A percentile compares a stretch with the other conserved stretches of the same genome.
Evolutionary conservation across 1,284 basidiomycete species (phyloP).

Genomic region (Ceratorhiza oryzae-sativae): DNA sequence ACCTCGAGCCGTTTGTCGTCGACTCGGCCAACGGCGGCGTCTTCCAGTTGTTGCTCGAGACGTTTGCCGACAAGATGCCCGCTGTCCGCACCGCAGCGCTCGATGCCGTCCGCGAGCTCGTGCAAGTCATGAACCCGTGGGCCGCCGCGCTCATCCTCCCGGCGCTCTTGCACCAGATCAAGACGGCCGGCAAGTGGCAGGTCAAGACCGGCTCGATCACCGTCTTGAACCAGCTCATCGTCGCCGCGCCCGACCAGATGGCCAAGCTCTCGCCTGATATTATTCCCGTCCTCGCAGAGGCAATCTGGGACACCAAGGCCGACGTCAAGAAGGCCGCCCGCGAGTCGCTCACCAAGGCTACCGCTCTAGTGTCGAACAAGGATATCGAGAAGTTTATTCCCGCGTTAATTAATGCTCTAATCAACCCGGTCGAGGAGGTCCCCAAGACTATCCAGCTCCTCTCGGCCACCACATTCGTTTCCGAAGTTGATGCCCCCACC

Average conservation of each 20-base stretch:
- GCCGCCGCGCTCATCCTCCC: conserved; percentile 86
- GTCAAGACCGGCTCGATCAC: conserved; percentile 91
- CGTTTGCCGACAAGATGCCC: conserved; percentile 92
- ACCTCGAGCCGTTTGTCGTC: conserved; percentile 91
- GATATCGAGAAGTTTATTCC: conserved; percentile 99
- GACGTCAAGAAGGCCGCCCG: conserved; percentile 99
- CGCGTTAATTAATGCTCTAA: conserved; percentile 94
- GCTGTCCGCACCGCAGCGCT: conserved; percentile 84
- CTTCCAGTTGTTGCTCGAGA: conserved; percentile 86
- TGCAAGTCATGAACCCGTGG: conserved; percentile 91
- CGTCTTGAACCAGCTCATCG: conserved; percentile 90
- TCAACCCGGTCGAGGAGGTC: conserved; percentile 99
- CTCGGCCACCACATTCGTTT: conserved; percentile 99
- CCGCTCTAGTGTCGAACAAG: conserved; percentile 97
- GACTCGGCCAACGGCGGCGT: conserved; percentile 71
- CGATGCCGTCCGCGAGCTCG: conserved; percentile 82
- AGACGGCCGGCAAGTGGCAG: conserved; percentile 99
- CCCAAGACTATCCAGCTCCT: conserved; percentile 95
- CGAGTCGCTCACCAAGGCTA: conserved; percentile 91
- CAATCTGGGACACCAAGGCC: conserved; percentile 92
- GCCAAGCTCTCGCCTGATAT: conserved; percentile 95
- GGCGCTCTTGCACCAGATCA: conserved; percentile 91
- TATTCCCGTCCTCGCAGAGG: conserved; percentile 93
- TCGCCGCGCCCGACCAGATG: conserved; percentile 83
- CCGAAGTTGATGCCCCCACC: conserved; percentile 98